A percentile compares a stretch with the other conserved stretches of the same genome.
Evolutionary conservation across 2,329 filamentous ascomycete genomes (phyloP).

Genomic region (Knufia fluminis): DNA sequence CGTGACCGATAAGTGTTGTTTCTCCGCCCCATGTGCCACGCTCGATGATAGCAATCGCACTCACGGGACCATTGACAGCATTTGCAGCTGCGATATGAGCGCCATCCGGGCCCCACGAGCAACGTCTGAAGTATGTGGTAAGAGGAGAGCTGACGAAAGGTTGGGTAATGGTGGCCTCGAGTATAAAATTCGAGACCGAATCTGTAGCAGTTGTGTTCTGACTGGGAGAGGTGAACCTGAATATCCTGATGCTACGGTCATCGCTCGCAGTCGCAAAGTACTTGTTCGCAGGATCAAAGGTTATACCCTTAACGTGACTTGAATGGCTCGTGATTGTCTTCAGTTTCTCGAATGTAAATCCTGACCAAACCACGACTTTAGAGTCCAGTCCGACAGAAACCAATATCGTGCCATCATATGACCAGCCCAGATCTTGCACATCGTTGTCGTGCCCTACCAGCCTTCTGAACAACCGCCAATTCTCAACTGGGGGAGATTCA

Average conservation of each 20-base stretch:
- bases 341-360: constrained; percentile 93
- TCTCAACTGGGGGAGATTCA: constrained; percentile 87
- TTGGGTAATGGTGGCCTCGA: constrained; percentile 80
- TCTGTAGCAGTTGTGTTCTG: constrained; percentile 91
- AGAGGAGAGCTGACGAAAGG: constrained; percentile 88
- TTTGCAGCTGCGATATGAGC: constrained; percentile 96
- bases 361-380: constrained; percentile 97
- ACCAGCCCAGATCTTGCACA: constrained; percentile 96
- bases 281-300: constrained; percentile 96
- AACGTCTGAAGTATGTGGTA: constrained; percentile 92
- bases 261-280: constrained; percentile 98
- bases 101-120: constrained; percentile 95
- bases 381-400: constrained; percentile 95
- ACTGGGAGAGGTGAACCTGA: constrained; percentile 81
- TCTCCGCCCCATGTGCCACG: constrained; percentile 89
- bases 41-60: constrained; percentile 91
- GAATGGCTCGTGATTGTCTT: constrained; percentile 89
- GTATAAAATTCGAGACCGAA: constrained; percentile 90
- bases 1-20: constrained; percentile 94
- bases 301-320: constrained; percentile 97
- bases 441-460: constrained; percentile 97
- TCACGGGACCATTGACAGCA: constrained; percentile 92
- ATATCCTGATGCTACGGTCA: constrained; percentile 93
- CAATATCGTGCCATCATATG: constrained; percentile 85
- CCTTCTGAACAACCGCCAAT: constrained; percentile 91